These are phyloP conservation scores for Alnus rubra DNA, from an alignment of 306 rosid genomes.

Conservation along the genomic window DNA sequence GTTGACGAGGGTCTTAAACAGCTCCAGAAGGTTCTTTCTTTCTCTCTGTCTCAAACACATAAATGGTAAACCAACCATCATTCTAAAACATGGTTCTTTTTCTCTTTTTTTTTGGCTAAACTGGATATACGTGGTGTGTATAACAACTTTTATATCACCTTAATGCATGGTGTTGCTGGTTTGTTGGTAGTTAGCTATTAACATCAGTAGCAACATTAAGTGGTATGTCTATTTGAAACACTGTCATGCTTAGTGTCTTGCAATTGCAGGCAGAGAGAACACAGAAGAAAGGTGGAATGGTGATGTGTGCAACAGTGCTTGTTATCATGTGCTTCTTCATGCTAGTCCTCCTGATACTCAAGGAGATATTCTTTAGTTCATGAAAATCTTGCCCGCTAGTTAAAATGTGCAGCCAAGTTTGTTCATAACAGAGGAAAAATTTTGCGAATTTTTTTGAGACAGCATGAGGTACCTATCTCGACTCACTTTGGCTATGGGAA, in stretches of 20 bases:
- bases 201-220: background rate
- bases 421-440: background rate
- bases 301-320: conserved; percentile 72
- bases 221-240: background rate
- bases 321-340: conserved; percentile 75
- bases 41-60: background rate
- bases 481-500: background rate
- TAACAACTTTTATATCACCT: too few relatives aligned
- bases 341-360: conserved; percentile 65
- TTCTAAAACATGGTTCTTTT: background rate
- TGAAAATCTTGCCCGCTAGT: conserved; percentile 1
- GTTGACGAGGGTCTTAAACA: conserved; percentile 76
- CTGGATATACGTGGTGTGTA: background rate
- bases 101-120: background rate
- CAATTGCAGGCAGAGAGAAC: conserved; percentile 74
- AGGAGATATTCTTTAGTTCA: conserved; percentile 55
- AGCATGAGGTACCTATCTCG: background rate
- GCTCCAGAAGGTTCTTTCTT: conserved; percentile 61
- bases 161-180: background rate
- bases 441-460: background rate
- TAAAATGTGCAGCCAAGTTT: conserved; percentile 22
- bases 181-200: background rate
- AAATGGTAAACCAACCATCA: background rate
- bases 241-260: conserved; percentile 10
- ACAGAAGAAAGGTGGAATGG: conserved; percentile 77